A percentile compares a stretch with the other conserved stretches of the same genome.
These are phyloP conservation scores for Solanum hybrid DNA, from an alignment of 305 asterid species.

Conservation along the genomic window DNA sequence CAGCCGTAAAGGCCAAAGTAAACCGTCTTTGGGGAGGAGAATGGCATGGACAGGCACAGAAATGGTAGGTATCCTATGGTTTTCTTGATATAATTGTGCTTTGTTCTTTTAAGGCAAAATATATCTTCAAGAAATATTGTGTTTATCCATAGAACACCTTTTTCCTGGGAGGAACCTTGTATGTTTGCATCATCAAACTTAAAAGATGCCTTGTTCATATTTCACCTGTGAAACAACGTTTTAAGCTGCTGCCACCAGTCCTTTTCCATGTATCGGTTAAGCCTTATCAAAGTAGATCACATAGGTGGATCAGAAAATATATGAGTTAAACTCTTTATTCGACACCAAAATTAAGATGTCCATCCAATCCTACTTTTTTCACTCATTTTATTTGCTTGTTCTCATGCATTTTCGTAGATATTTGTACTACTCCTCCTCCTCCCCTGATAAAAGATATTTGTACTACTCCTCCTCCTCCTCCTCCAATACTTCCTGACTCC, in stretches of 20 bases:
- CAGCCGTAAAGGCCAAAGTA: slow-evolving; percentile 89
- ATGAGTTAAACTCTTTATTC: not conserved
- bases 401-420: not conserved
- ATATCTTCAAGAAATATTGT: not conserved
- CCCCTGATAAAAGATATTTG: not conserved
- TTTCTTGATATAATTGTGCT: not conserved
- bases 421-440: not conserved
- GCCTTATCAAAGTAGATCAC: not conserved
- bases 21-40: slow-evolving; percentile 98
- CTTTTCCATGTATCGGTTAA: not conserved
- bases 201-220: not conserved
- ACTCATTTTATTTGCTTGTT: not conserved
- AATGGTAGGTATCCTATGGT: slow-evolving; percentile 49
- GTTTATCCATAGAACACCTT: not conserved
- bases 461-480: no score
- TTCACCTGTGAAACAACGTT: not conserved
- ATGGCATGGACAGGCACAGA: slow-evolving; percentile 99
- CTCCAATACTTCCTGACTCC: not conserved
- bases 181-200: not conserved
- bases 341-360: not conserved
- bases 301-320: not conserved
- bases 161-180: not conserved
- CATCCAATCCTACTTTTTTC: not conserved
- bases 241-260: not conserved
- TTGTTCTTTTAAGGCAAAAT: not conserved